Conservation (phyloP, 176 grass and related monocot species). For the Bromus sterilis region DNA sequence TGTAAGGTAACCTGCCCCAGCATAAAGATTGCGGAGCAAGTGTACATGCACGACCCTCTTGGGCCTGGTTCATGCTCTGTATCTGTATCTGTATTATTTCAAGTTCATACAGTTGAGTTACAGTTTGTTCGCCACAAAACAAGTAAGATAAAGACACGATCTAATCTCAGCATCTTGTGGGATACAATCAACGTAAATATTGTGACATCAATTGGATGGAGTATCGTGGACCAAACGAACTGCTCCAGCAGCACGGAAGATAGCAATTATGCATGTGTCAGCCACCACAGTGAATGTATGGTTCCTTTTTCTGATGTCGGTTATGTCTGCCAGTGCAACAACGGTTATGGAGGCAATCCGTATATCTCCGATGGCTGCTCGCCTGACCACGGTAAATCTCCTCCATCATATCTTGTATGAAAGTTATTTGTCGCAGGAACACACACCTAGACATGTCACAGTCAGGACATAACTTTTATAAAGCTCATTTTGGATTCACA, state of each 20-base stretch:
- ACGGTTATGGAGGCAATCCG: neutral
- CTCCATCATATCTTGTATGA: neutral
- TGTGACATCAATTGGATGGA: neutral
- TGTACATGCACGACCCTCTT: neutral
- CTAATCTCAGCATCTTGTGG: neutral
- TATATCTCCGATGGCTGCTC: neutral
- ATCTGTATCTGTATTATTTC: neutral
- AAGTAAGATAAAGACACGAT: neutral
- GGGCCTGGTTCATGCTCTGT: neutral
- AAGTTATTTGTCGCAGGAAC: neutral
- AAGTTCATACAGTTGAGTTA: neutral
- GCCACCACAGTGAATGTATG: neutral
- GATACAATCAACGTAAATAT: neutral
- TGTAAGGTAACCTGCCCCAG: neutral
- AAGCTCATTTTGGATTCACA: neutral
- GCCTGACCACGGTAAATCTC: neutral
- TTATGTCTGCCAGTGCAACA: neutral
- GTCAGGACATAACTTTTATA: neutral
- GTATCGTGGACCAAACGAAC: neutral
- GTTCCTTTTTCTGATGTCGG: neutral
- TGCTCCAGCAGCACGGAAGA: neutral
- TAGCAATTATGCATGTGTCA: constrained; percentile 6
- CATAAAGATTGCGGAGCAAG: neutral
- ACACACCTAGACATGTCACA: neutral
- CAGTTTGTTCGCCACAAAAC: neutral